phyloP scores from a whole-genome alignment of 1,284 basidiomycete species.

The Malassezia sympodialis region DNA sequence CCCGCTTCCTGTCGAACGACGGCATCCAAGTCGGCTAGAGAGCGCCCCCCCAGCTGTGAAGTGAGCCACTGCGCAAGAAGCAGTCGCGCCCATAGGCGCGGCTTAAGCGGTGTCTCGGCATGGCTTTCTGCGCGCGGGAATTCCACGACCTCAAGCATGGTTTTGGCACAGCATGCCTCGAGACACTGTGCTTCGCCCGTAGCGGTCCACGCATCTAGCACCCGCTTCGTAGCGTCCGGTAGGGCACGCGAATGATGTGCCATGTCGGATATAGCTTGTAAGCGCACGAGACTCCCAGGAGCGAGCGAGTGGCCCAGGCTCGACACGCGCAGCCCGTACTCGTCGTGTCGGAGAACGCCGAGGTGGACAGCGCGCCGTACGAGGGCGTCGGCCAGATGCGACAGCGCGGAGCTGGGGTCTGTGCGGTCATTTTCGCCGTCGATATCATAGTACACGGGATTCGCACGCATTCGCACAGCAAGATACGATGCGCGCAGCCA shows the following conservation, averaged over 20 bases:
- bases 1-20: neutral
- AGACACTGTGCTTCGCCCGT: neutral
- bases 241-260: neutral
- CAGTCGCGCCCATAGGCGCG: neutral
- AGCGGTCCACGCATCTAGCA: neutral
- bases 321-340: neutral
- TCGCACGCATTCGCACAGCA: conserved; percentile 60
- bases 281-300: neutral
- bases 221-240: neutral
- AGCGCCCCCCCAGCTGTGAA: neutral
- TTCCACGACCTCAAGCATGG: neutral
- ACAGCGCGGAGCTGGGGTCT: conserved; percentile 19
- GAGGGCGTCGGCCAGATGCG: conserved; percentile 13
- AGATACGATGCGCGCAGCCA: conserved; percentile 75
- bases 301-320: neutral
- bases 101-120: neutral
- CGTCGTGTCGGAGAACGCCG: neutral
- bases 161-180: neutral
- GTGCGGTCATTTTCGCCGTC: neutral
- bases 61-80: conserved; percentile 14
- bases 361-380: neutral
- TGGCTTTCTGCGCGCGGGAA: neutral
- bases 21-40: neutral
- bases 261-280: neutral
- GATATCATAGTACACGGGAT: conserved; percentile 74